A percentile compares a stretch with the other conserved stretches of the same genome.
Evolutionary conservation across 2,329 filamentous ascomycete genomes (phyloP).

Genomic region (Cercospora brassicicola): DNA sequence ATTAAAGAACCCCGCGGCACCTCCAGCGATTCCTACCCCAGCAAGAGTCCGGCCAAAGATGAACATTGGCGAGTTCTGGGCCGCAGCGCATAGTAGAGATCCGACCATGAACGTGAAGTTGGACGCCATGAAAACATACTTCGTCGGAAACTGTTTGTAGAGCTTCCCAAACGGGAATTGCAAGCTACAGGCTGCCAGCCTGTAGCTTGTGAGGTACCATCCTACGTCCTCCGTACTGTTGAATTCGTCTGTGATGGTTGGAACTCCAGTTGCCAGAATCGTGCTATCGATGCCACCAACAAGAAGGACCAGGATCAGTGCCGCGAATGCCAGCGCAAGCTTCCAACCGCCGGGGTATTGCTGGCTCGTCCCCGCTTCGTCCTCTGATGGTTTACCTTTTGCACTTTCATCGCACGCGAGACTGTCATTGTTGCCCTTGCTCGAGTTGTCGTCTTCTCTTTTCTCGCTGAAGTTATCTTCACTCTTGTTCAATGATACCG

Average conservation of each 20-base stretch:
- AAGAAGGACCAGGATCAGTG: background rate
- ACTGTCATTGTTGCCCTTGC: background rate
- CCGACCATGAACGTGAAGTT: background rate
- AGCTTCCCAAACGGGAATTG: background rate
- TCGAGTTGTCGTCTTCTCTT: background rate
- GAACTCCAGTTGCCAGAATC: background rate
- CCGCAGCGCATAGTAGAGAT: background rate
- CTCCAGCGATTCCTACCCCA: background rate
- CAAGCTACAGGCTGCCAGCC: background rate
- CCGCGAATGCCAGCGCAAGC: background rate
- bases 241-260: background rate
- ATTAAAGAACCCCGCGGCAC: background rate
- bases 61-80: background rate
- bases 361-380: background rate
- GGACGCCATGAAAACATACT: background rate
- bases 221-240: background rate
- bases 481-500: background rate
- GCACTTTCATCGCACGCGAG: background rate
- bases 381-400: background rate
- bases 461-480: background rate
- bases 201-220: background rate
- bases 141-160: background rate
- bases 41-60: background rate
- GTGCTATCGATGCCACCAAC: background rate
- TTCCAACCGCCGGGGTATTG: background rate